Percentiles rank a stretch among this genome's conserved stretches.
These are phyloP conservation scores for Alternaria novae-zelandiae DNA, from an alignment of 2,329 filamentous ascomycete species.

Conservation along the genomic window DNA sequence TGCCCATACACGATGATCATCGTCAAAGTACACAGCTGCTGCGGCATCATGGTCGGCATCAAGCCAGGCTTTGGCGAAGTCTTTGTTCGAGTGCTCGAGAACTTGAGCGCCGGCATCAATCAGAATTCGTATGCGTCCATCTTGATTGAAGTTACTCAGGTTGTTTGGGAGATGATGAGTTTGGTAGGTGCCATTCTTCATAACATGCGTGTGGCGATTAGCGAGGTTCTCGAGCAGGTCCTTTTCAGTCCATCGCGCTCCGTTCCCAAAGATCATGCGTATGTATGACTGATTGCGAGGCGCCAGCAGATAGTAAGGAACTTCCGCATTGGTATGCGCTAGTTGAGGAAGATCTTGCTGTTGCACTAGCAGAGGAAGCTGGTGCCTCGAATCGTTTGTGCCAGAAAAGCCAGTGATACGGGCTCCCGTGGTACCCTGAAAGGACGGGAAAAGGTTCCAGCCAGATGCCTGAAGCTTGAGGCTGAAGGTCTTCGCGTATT, in stretches of 20 bases:
- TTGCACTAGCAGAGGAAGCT: slow-evolving; percentile 67
- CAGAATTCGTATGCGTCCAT: slow-evolving; percentile 57
- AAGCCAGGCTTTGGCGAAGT: slow-evolving; percentile 61
- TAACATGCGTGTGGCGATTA: not conserved
- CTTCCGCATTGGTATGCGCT: slow-evolving; percentile 67
- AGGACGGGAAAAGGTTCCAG: slow-evolving; percentile 68
- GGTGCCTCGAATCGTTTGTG: slow-evolving; percentile 68
- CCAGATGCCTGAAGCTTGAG: slow-evolving; percentile 69
- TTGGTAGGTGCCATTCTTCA: not conserved
- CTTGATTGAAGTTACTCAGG: not conserved
- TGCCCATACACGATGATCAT: slow-evolving; percentile 55
- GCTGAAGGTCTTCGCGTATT: slow-evolving; percentile 68
- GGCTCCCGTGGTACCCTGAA: slow-evolving; percentile 10
- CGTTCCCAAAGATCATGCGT: slow-evolving; percentile 40
- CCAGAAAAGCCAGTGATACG: slow-evolving; percentile 74
- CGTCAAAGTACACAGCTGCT: slow-evolving; percentile 63
- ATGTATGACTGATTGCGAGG: slow-evolving; percentile 58
- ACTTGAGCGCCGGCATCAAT: slow-evolving; percentile 71
- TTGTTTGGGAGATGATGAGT: not conserved
- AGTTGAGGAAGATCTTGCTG: slow-evolving; percentile 66
- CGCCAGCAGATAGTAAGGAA: slow-evolving; percentile 64
- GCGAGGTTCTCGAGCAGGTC: slow-evolving; percentile 54
- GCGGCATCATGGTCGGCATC: slow-evolving; percentile 51
- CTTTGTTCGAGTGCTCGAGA: slow-evolving; percentile 64
- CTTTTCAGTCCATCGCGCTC: slow-evolving; percentile 52